A percentile compares a stretch with the other conserved stretches of the same genome.
Conservation (phyloP, 306 rosid species). For the Medicago lupulina region DNA sequence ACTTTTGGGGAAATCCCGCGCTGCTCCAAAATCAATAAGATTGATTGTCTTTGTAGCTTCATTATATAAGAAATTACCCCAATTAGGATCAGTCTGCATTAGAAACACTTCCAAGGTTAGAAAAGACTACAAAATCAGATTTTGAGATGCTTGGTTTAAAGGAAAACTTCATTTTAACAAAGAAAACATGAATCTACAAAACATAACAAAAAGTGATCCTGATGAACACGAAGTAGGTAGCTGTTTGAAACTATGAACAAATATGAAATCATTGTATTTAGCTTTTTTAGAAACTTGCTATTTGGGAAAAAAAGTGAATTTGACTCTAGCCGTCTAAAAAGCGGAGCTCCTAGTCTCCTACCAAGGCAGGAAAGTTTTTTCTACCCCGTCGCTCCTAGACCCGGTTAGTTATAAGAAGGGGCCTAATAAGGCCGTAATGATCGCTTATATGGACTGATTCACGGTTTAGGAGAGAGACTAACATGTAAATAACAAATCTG, state of each 20-base stretch:
- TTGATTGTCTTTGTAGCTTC: conserved; percentile 72
- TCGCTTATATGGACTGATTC: not conserved
- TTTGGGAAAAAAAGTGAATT: too few species aligned
- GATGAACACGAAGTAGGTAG: conserved; percentile 12
- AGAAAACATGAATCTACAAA: conserved; percentile 25
- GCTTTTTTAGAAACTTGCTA: not conserved
- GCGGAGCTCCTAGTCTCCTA: conserved; percentile 1
- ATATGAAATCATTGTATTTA: conserved; percentile 8
- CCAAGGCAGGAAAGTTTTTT: too few species aligned
- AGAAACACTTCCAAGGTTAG: conserved; percentile 43
- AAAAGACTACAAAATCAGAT: conserved; percentile 38
- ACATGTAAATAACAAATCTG: not conserved
- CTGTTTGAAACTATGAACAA: conserved; percentile 11
- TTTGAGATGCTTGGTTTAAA: conserved; percentile 18
- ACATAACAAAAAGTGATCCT: conserved; percentile 26
- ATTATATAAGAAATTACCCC: conserved; percentile 92
- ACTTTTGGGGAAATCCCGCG: conserved; percentile 78
- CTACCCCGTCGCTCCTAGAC: not conserved
- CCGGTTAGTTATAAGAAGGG: not conserved
- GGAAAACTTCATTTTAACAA: conserved; percentile 25
- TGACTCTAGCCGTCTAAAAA: not conserved
- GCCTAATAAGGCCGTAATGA: not conserved
- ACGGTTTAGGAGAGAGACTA: not conserved
- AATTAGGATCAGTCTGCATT: conserved; percentile 96
- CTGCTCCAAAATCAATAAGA: conserved; percentile 95